phyloP scores from a whole-genome alignment of 306 rosid genomes.

The Cyclanthera cordifolia region DNA sequence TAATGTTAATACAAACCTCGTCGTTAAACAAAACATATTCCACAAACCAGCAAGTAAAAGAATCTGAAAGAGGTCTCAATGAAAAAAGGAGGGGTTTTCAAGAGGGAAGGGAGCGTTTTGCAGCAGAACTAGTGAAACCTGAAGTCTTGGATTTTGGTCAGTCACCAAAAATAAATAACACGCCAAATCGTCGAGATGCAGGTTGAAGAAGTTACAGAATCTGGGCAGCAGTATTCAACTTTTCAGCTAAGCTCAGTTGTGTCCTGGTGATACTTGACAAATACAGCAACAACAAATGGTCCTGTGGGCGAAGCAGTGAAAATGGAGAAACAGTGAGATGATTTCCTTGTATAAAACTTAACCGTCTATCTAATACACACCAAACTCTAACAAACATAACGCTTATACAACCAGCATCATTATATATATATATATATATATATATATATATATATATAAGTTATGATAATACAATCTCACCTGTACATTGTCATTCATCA shows the following conservation, averaged over 20 bases:
- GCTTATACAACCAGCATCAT: not conserved
- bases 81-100: not conserved
- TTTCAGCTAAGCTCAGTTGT: constrained; percentile 73
- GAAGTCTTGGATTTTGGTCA: not conserved
- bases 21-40: constrained; percentile 4
- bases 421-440: too few relatives aligned
- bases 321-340: not conserved
- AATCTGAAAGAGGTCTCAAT: not conserved
- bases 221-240: constrained; percentile 92
- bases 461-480: constrained; percentile 21
- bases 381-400: not conserved
- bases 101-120: not conserved
- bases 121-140: not conserved
- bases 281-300: constrained; percentile 69
- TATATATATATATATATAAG: too few relatives aligned
- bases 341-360: not conserved
- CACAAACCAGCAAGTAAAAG: constrained; percentile 3
- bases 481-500: constrained; percentile 70
- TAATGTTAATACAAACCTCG: not conserved
- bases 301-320: constrained; percentile 25
- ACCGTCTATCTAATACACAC: not conserved
- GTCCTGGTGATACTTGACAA: constrained; percentile 86
- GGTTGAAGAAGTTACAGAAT: constrained; percentile 36
- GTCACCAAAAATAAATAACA: constrained; percentile 7
- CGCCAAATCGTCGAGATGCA: not conserved